Base-by-base conservation (phyloP, 2,329 filamentous ascomycete species). In the Endoconidiophora laricicola region DNA sequence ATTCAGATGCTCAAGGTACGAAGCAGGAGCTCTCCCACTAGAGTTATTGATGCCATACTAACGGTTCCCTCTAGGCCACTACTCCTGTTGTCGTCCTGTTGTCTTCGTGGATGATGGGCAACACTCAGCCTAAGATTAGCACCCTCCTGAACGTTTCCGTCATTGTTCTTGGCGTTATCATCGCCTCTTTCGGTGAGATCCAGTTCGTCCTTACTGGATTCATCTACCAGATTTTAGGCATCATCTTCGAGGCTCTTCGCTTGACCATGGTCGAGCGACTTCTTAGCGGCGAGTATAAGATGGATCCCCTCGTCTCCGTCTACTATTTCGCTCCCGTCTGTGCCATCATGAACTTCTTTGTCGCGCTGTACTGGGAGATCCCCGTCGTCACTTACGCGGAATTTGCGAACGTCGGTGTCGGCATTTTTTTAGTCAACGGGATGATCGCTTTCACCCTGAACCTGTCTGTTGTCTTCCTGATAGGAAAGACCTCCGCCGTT, bases 141-240 rank as follows among this genome's bases (percentile, higher is more conserved):
- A 83, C 86, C 45, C 81, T 98, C 59, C 76, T 85, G 62, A 98
- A 98, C 63, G 88, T 98, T 55, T 91, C 85, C 40, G 76, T 90
- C 63, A 98, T 98, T 60, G 91, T 96, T 48, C 66, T 96, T 48
- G 91, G 91, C 72, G 88, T 96, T 58, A 72, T 95, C 57, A 86
- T 98, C 61, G 91, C 91, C 46, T 94, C 90, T 1, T 77, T 94
- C 56, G 91, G 91, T 60, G 91, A 98, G 71, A 93, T 98, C 66
- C 81, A 88, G 63, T 98, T 98, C 63, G 83, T 86, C 60, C 70
- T 83, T 66, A 72, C 77, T 56, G 85, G 85, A 56, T 83, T 91
- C 67, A 63, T 87, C 55, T 87, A 79, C 73, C 86, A 91, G 69
- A 70, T 83, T 54, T 79, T 72, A 52, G 85, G 85, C 60, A 81